Conservation (phyloP, 495 filamentous ascomycete species). For the Neurospora africana region DNA sequence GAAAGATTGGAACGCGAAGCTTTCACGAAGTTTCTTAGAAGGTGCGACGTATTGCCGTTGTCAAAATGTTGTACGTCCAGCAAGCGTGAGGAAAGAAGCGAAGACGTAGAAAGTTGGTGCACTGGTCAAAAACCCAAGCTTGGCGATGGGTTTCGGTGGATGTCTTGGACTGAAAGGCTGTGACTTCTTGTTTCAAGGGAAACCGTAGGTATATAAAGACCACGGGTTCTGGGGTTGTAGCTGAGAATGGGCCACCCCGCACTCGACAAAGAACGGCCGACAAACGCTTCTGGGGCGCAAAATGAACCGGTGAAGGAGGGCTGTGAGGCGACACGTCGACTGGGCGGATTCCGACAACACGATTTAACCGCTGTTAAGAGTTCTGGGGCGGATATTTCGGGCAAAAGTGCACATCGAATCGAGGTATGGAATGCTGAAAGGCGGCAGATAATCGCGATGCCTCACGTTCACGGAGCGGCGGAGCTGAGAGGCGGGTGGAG, state of each 20-base stretch:
- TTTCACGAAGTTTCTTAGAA: neutral
- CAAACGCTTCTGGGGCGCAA: neutral
- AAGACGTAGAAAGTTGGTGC: neutral
- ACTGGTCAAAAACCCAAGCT: neutral
- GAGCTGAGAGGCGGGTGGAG: neutral
- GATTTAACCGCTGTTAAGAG: neutral
- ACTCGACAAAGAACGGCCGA: neutral
- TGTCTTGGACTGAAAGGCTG: neutral
- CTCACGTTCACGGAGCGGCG: neutral
- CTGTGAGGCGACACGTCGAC: neutral
- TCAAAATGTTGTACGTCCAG: neutral
- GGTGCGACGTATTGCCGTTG: neutral
- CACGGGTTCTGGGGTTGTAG: neutral
- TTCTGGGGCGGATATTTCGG: neutral
- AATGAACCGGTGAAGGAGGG: neutral
- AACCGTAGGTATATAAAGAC: neutral
- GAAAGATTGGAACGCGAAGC: neutral
- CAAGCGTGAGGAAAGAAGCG: neutral
- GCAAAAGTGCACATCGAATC: neutral
- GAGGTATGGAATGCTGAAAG: neutral
- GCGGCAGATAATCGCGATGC: neutral
- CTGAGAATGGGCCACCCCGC: neutral
- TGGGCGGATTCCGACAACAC: neutral
- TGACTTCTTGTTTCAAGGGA: neutral
- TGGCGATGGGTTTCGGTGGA: neutral